Percentiles rank a stretch among this genome's conserved stretches.
These are phyloP conservation scores for Cylindrotheca fusiformis DNA, from an alignment of 108 stramenopile genomes.

Conservation along the genomic window DNA sequence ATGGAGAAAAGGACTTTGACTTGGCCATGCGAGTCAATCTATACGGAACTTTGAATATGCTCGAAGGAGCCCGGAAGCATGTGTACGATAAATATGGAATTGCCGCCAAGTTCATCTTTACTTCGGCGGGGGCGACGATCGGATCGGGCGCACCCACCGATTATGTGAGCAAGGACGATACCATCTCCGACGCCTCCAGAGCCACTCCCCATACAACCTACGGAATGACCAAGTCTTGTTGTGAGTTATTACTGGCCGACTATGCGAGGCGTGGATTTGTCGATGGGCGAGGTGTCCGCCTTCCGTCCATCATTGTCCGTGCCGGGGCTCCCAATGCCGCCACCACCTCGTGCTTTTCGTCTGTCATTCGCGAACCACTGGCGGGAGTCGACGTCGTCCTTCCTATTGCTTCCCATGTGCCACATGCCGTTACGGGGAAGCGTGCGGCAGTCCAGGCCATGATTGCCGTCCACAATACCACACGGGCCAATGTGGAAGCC, in stretches of 20 bases:
- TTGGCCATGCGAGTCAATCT: constrained; percentile 45
- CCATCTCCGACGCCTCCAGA: constrained; percentile 48
- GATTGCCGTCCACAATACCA: constrained; percentile 42
- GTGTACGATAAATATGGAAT: constrained; percentile 13
- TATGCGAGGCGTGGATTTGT: constrained; percentile 48
- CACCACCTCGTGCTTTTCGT: constrained; percentile 40
- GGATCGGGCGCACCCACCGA: constrained; percentile 47
- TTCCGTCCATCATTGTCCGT: constrained; percentile 53
- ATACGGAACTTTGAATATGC: constrained; percentile 45
- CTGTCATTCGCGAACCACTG: constrained; percentile 52
- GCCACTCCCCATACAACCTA: constrained; percentile 64
- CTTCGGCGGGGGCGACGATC: constrained; percentile 50
- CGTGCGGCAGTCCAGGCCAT: constrained; percentile 39
- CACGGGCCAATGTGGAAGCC: constrained; percentile 2
- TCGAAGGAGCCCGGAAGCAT: constrained; percentile 43
- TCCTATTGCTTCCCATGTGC: constrained; percentile 40
- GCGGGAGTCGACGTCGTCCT: constrained; percentile 27
- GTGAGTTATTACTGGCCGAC: constrained; percentile 54
- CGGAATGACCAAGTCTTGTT: constrained; percentile 59
- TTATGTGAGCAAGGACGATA: constrained; percentile 38
- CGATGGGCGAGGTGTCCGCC: constrained; percentile 47
- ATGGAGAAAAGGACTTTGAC: constrained; percentile 46
- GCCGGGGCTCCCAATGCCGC: constrained; percentile 60
- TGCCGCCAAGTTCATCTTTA: constrained; percentile 46
- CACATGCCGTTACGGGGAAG: constrained; percentile 51